Evolutionary conservation across 768 basidiomycete species (phyloP), one percentile per base, ranked within the genome.

Genomic region (Tricholoma furcatifolium): DNA sequence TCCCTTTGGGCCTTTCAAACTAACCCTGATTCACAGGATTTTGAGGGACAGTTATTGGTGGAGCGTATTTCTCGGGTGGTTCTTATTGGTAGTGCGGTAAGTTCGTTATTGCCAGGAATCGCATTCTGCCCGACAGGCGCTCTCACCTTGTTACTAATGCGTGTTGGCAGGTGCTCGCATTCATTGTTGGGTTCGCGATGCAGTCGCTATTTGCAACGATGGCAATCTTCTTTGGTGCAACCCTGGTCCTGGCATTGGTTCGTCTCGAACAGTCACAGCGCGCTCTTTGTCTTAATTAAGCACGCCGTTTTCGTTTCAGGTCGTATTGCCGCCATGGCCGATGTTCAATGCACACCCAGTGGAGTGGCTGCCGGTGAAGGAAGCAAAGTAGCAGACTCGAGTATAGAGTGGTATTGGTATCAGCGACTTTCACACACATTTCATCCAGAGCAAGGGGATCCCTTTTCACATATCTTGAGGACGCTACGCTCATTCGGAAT

Each of bases 311-410:
- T 17, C 24, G 27, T 18, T 21, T 35, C 56, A 90, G 88, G 66
- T 75, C 43, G 72, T 83, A 11, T 54, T 91, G 4, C 89, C 88
- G 0, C 83, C 84, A 8, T 91, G 89, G 89, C 78, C 83, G 0
- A 70, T 79, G 67, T 87, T 74, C 69, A 86, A 83, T 57, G 66
- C 65, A 12, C 77, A 88, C 62, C 81, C 84, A 14, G 81, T 86
- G 34, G 71, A 76, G 56, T 87, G 85, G 86, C 67, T 86, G 15
- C 74, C 81, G 3, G 62, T 56, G 18, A 38, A 47, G 9, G 41
- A 58, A 42, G 52, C 47, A 12, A 47, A 58, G 40, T 38, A 42
- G 9, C 41, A 53, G 24, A 31, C 17, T 2, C 40, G 39, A 24
- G 30, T 30, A 40, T 5, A 12, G 8, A 18, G 24, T 20, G 9